phyloP scores from a whole-genome alignment of 768 basidiomycete species.

The Cyathus striatus region DNA sequence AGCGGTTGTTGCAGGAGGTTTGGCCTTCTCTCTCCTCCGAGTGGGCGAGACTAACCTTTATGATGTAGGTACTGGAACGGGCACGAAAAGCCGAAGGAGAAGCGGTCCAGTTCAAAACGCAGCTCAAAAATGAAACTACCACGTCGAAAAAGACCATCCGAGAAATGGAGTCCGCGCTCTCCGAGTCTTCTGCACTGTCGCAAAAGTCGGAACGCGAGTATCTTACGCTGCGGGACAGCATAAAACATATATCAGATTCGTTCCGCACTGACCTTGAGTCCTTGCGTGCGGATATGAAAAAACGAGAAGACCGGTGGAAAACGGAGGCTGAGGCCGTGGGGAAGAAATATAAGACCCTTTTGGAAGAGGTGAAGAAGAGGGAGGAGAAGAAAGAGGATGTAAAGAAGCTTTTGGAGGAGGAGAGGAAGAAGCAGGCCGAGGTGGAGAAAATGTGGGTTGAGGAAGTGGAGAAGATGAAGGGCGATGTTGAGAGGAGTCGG shows the following conservation, averaged over 20 bases:
- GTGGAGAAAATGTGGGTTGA: slow-evolving; percentile 58
- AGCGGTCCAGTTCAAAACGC: slow-evolving; percentile 57
- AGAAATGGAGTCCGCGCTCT: slow-evolving; percentile 73
- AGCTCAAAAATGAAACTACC: slow-evolving; percentile 69
- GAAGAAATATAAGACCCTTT: slow-evolving; percentile 61
- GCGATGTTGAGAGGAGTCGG: slow-evolving; percentile 46
- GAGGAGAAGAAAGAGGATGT: slow-evolving; percentile 41
- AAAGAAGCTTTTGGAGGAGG: slow-evolving; percentile 44
- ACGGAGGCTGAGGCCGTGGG: slow-evolving; percentile 64
- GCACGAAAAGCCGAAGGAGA: slow-evolving; percentile 85
- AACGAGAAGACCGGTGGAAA: slow-evolving; percentile 64
- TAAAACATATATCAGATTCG: slow-evolving; percentile 65
- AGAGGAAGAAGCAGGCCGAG: slow-evolving; percentile 43
- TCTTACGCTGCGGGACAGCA: slow-evolving; percentile 67
- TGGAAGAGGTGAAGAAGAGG: slow-evolving; percentile 57
- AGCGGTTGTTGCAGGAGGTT: slow-evolving; percentile 82
- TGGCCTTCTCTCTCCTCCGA: slow-evolving; percentile 7
- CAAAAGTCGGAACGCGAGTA: slow-evolving; percentile 85
- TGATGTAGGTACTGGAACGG: slow-evolving; percentile 77
- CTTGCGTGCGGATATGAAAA: slow-evolving; percentile 69
- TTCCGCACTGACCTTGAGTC: slow-evolving; percentile 73
- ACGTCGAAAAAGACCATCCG: slow-evolving; percentile 71
- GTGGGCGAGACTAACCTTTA: not conserved
- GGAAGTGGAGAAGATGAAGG: slow-evolving; percentile 50
- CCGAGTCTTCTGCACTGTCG: slow-evolving; percentile 71